Percentiles rank a stretch among this genome's conserved stretches.
Evolutionary conservation across 768 basidiomycete genomes (phyloP).

Genomic region (Gloeopeniophorella convolvens): DNA sequence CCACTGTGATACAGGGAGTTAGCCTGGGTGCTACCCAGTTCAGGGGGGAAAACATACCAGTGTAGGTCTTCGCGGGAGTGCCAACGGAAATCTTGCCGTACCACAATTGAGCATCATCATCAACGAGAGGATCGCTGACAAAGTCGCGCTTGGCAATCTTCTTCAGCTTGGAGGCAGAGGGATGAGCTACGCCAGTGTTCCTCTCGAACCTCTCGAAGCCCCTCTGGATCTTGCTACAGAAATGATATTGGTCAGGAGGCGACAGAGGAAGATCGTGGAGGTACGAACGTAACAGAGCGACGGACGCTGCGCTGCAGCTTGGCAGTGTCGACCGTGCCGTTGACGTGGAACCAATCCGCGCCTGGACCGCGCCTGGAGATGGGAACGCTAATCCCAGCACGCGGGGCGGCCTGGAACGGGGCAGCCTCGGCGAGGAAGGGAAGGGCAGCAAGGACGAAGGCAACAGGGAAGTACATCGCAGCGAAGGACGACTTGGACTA

Average conservation of each 20-base stretch:
- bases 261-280: neutral
- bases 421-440: conserved; percentile 2
- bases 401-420: neutral
- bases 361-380: conserved; percentile 2
- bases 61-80: conserved; percentile 14
- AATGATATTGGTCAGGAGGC: no score
- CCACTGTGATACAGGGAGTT: conserved; percentile 20
- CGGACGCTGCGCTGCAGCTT: neutral
- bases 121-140: conserved; percentile 4
- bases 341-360: neutral
- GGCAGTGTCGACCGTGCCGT: conserved; percentile 2
- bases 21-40: neutral
- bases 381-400: conserved; percentile 2
- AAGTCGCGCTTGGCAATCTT: conserved; percentile 1
- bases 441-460: conserved; percentile 4
- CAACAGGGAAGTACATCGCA: neutral
- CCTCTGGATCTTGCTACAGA: conserved; percentile 11
- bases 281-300: neutral
- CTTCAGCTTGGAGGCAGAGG: neutral
- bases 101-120: conserved; percentile 9
- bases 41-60: neutral
- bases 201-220: conserved; percentile 11
- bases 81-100: conserved; percentile 19
- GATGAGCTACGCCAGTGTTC: conserved; percentile 16
- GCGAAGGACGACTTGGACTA: neutral